A percentile compares a stretch with the other conserved stretches of the same genome.
Conservation (phyloP, 257 asterid genomes). For the Jacaranda mimosifolia region DNA sequence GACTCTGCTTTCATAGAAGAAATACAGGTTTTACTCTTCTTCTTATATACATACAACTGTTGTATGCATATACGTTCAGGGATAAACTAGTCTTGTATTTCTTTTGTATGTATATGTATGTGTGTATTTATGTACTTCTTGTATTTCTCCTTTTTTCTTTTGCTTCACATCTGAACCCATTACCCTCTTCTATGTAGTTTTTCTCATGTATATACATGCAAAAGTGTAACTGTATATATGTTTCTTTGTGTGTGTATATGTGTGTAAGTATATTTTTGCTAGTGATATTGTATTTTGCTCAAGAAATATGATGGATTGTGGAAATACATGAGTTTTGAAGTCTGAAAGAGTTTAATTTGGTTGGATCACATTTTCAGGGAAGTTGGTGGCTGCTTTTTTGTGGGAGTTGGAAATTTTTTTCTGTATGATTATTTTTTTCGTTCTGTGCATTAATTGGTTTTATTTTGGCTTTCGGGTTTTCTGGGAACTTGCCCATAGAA, state of each 20-base stretch:
- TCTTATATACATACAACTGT: conserved; percentile 14
- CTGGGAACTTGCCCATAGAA: conserved; percentile 17
- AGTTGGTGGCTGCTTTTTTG: conserved; percentile 21
- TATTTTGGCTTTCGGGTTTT: conserved; percentile 32
- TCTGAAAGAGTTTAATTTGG: conserved; percentile 41
- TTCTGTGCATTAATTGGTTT: conserved; percentile 26
- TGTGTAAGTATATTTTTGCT: conserved; percentile 1
- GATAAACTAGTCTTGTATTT: conserved; percentile 34
- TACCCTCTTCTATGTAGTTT: conserved; percentile 30
- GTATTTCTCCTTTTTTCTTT: conserved; percentile 40
- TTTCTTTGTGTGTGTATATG: conserved; percentile 16
- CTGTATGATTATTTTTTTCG: conserved; percentile 32
- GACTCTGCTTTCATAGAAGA: conserved; percentile 41
- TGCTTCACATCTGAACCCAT: conserved; percentile 53
- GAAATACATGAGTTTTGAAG: conserved; percentile 31
- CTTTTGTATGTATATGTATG: conserved; percentile 31
- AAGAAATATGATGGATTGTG: conserved; percentile 34
- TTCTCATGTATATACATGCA: conserved; percentile 45
- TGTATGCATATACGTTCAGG: conserved; percentile 38
- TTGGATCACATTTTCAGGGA: conserved; percentile 50
- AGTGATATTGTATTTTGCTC: conserved; percentile 27
- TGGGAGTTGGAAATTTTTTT: conserved; percentile 5
- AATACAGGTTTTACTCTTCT: conserved; percentile 40
- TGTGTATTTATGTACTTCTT: conserved; percentile 28
- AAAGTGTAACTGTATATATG: conserved; percentile 10